Base-by-base conservation (phyloP, 169 alveolate genomes). In the Plasmodium malariae region DNA sequence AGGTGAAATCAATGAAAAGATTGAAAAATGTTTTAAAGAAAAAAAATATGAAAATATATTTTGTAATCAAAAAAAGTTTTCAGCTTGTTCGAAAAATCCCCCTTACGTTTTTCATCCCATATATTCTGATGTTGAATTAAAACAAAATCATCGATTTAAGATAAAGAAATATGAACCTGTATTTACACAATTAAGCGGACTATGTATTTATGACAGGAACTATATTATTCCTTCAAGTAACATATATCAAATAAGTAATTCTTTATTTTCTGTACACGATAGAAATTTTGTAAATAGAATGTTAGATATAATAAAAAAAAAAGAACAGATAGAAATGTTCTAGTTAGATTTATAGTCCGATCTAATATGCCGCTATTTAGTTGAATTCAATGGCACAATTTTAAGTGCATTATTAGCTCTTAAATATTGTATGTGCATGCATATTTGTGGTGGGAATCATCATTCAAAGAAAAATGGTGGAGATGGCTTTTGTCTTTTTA, bases 391-490 rank as follows among this genome's bases (percentile, higher is more conserved):
- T 45, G 78, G 78, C 2, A 45, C 89, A 24, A 21, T 63, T 24
- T 78, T 78, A 49, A 62, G 78, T 19, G 60, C 89, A 12, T 26
- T 78, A 24, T 4, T 78, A 17, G 63, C 78, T 14, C 19, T 78
- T 26, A 78, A 78, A 63, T 34, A 78, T 49, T 62, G 26, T 32
- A 78, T 78, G 68, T 74, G 67, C 67, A 51, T 63, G 83, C 69
- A 87, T 49, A 74, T 83, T 21, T 89, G 92, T 5, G 92, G 94
- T 3, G 92, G 92, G 0, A 71, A 69, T n/a, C 94, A 90, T 48
- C 94, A 90, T 40, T 88, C 94, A 19, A 70, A 70, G 36, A 48
- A 7, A 62, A 72, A 34, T 28, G 26, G 76, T 21, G 92, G 89
- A 17, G 91, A 87, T 21, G 89, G 89, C 0, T 90, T 83, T 57